Evolutionary conservation across 345 rosid genomes (phyloP).

Genomic region (Acer negundo): DNA sequence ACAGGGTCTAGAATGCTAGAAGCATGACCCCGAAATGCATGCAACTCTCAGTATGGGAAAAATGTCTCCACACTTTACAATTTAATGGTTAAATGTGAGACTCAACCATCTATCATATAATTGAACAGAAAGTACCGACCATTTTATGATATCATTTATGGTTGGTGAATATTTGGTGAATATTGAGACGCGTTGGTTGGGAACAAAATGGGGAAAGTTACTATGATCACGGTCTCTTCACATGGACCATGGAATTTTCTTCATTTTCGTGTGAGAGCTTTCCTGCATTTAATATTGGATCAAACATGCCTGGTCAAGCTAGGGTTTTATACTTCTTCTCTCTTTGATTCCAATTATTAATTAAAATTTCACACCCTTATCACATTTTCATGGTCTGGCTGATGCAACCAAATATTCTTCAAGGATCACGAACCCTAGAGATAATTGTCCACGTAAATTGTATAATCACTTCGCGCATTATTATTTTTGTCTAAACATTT

Average conservation of each 20-base stretch:
- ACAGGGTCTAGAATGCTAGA: no score
- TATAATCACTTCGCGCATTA: no score
- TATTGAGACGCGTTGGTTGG: conserved; percentile 11
- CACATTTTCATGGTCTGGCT: no score
- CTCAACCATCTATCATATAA: no score
- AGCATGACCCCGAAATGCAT: no score
- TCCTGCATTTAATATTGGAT: not conserved
- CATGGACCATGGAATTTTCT: conserved; percentile 22
- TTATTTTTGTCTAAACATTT: no score
- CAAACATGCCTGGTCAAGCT: not conserved
- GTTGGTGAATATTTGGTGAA: conserved; percentile 7
- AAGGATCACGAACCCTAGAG: not conserved
- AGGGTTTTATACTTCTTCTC: not conserved
- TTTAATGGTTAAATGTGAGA: no score
- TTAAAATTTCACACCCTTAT: not conserved
- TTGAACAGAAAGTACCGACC: no score
- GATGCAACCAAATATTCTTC: not conserved
- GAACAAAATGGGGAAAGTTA: not conserved
- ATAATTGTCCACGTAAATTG: not conserved
- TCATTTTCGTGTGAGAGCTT: not conserved
- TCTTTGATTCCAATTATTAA: not conserved
- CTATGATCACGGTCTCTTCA: conserved; percentile 24
- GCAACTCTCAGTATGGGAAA: no score
- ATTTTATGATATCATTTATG: not conserved
- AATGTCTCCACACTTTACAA: no score